Evolutionary conservation across 2,329 filamentous ascomycete species (phyloP).

Genomic region (Aureobasidium leucospermi): DNA sequence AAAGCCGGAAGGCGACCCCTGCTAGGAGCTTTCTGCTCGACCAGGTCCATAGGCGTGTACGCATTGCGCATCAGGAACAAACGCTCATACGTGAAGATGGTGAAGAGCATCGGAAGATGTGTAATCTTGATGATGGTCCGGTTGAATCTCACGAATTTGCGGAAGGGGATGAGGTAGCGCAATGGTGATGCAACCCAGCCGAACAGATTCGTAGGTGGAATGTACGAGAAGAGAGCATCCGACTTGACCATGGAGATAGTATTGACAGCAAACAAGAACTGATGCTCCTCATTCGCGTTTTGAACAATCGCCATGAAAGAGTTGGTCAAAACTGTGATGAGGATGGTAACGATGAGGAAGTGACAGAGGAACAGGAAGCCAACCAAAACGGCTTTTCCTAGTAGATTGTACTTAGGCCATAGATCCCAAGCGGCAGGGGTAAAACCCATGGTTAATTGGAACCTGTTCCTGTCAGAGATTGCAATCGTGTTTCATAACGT

Average conservation of each 20-base stretch:
- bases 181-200: slow-evolving; percentile 83
- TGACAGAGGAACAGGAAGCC: slow-evolving; percentile 91
- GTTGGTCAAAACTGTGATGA: slow-evolving; percentile 93
- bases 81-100: slow-evolving; percentile 82
- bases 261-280: slow-evolving; percentile 90
- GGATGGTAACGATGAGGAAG: slow-evolving; percentile 86
- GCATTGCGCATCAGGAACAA: slow-evolving; percentile 66
- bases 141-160: slow-evolving; percentile 76
- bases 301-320: slow-evolving; percentile 93
- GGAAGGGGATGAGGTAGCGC: slow-evolving; percentile 71
- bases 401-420: slow-evolving; percentile 72
- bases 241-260: slow-evolving; percentile 98
- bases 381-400: slow-evolving; percentile 69
- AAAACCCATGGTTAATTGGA: slow-evolving; percentile 93
- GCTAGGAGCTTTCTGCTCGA: slow-evolving; percentile 53
- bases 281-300: slow-evolving; percentile 87
- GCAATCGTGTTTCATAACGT: neutral
- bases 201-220: slow-evolving; percentile 84
- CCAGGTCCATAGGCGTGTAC: slow-evolving; percentile 75
- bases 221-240: slow-evolving; percentile 90
- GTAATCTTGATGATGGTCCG: slow-evolving; percentile 86
- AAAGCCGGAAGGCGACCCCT: slow-evolving; percentile 26
- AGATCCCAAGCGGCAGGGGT: slow-evolving; percentile 90
- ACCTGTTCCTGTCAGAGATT: slow-evolving; percentile 30
- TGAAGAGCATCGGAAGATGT: slow-evolving; percentile 79